Evolutionary conservation across 2,329 filamentous ascomycete genomes (phyloP), one percentile per base, ranked within the genome.

Genomic region (Falciphora oryzae): DNA sequence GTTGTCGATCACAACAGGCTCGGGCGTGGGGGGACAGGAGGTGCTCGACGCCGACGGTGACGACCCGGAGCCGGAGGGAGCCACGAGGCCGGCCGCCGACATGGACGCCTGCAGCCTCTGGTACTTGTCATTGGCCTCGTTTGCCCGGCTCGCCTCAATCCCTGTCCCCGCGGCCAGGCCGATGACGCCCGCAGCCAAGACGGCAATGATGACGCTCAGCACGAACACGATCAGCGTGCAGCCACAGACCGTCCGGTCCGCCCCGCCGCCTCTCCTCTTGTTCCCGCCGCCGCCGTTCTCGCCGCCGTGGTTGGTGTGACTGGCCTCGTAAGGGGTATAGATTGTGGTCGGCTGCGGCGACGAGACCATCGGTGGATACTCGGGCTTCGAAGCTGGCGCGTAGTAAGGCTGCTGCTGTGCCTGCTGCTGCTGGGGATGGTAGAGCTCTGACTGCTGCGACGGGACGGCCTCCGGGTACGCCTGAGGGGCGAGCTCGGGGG

Each of bases 161-260:
- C 79, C 80, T 1, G 78, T 79, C 4, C 78, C 78, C 0, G 77
- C 79, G 1, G 79, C 79, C 31, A 82, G 70, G 1, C 78, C 79
- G 63, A 81, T 76, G 16, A 80, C 78, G 2, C 77, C 75, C 0
- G 72, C 75, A 0, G 74, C 73, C 57, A 81, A 67, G 16, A 78
- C 50, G 7, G 75, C 78, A 65, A 81, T 76, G 64, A 78, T 74
- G 63, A 71, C 66, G 4, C 76, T 78, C 16, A 82, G 74, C 29
- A 78, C 65, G 53, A 81, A 77, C 2, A 81, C 75, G 11, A 79
- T 62, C 11, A 74, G 62, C 6, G 75, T 71, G 66, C 75, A 79
- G n/a, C 77, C 77, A 61, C 71, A 75, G 44, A 77, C 66, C n/a
- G 62, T 32, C n/a, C 22, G 27, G n/a, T 31, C 35, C 57, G 27